Conservation (phyloP, 2,329 filamentous ascomycete species). For the Venturia nashicola region DNA sequence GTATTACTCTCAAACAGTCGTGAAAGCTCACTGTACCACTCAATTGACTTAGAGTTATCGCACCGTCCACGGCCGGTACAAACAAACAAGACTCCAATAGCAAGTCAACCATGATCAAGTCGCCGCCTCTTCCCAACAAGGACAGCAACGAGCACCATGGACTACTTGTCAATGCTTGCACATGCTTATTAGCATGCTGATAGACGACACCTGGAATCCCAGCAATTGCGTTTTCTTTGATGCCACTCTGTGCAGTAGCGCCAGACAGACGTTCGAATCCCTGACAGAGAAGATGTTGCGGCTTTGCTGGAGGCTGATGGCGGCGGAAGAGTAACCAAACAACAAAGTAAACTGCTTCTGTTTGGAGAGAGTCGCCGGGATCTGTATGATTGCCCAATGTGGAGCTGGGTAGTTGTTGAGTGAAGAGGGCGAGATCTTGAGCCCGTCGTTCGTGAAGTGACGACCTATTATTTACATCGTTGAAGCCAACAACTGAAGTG, state of each 20-base stretch:
- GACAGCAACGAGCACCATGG: slow-evolving; percentile 67
- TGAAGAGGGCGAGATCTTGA: slow-evolving; percentile 31
- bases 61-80: slow-evolving; percentile 17
- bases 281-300: slow-evolving; percentile 70
- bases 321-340: slow-evolving; percentile 67
- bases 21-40: not conserved
- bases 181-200: slow-evolving; percentile 56
- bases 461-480: slow-evolving; percentile 19
- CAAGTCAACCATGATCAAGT: slow-evolving; percentile 65
- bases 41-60: not conserved
- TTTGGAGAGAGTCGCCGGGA: slow-evolving; percentile 24
- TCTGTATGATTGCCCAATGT: slow-evolving; percentile 19
- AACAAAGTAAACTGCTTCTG: slow-evolving; percentile 35
- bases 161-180: slow-evolving; percentile 51
- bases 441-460: slow-evolving; percentile 14
- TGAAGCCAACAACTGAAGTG: slow-evolving; percentile 31
- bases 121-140: slow-evolving; percentile 62
- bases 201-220: slow-evolving; percentile 55
- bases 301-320: slow-evolving; percentile 35
- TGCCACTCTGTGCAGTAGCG: slow-evolving; percentile 14
- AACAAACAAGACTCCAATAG: slow-evolving; percentile 72
- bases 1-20: slow-evolving; percentile 27
- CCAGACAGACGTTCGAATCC: slow-evolving; percentile 51
- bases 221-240: slow-evolving; percentile 22
- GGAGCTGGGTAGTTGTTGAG: slow-evolving; percentile 28